Base-by-base conservation (phyloP, 2,329 filamentous ascomycete genomes). In the Colletotrichum euphorbiae region DNA sequence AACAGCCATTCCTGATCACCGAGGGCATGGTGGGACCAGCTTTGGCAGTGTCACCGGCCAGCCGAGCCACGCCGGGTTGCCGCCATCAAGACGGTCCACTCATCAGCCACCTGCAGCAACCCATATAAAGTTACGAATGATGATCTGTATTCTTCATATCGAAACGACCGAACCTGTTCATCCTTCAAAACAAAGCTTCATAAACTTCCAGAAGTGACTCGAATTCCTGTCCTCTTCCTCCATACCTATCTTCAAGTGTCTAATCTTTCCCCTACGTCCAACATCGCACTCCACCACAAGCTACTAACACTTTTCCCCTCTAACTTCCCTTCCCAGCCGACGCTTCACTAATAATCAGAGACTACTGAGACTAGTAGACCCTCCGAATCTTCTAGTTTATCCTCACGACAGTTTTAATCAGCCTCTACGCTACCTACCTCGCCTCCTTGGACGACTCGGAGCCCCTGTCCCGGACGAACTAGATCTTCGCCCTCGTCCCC, bases 371-470 rank as follows among this genome's bases (percentile, higher is more conserved):
- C 17, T 63, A 63, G 38, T 58, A 63, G 21, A 19, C 40, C 38
- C 38, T 69, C 12, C 63, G 63, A 15, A 62, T 57, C 46, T 31
- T 69, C n/a, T 63, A 67, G n/a, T 69, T 69, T 46, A 15, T 62
- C 57, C 48, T 69, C 63, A 28, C 67, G 6, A 55, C 67, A 31
- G 45, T 67, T 57, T 45, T 43, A 17, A 57, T 58, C 19, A 58
- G 58, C 24, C 67, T 69, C 19, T 67, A 69, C 33, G 52, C 51
- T 52, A 58, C 64, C 17, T 50, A 58, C 13, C 58, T 67, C 52
- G 67, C 46, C 40, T 54, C 57, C 11, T 67, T 63, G 38, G 46
- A 55, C 19, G 13, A 40, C 7, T 42, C 38, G 19, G 17, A 33
- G 3, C 17, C 21, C 33, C 13, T 46, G 40, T n/a, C 8, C 0